Conservation (phyloP, 225 moss, liverwort and hornwort genomes). For the Straminergon stramineum region DNA sequence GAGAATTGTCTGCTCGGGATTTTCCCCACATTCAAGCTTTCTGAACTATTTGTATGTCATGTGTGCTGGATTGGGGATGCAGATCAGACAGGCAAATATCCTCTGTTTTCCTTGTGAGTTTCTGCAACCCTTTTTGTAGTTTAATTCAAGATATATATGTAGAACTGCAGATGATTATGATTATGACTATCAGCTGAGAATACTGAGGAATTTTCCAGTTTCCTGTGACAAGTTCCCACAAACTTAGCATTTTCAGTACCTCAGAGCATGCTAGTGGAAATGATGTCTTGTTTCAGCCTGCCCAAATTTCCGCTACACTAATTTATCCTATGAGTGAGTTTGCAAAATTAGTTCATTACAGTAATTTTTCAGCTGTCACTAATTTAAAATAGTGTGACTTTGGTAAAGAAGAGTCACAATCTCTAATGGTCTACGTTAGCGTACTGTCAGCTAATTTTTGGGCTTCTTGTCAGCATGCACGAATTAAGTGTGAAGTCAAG, state of each 20-base stretch:
- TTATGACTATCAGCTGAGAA: neutral
- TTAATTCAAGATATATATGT: neutral
- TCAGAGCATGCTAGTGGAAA: neutral
- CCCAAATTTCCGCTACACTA: neutral
- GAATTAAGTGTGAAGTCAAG: neutral
- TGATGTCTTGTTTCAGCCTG: neutral
- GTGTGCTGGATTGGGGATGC: neutral
- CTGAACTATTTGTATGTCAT: neutral
- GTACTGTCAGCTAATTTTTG: neutral
- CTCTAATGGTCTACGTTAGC: neutral
- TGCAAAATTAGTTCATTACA: neutral
- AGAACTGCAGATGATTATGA: neutral
- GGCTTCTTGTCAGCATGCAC: neutral
- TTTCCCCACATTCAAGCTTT: neutral
- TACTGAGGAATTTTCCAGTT: neutral
- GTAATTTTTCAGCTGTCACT: no score
- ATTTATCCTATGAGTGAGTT: neutral
- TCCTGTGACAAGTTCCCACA: neutral
- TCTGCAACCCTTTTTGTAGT: neutral
- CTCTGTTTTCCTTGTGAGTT: slow-evolving; percentile 19
- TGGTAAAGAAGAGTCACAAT: neutral
- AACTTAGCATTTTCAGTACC: neutral
- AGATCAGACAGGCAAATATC: slow-evolving; percentile 23
- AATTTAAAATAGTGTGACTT: neutral
- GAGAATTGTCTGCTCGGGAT: neutral